Evolutionary conservation across 2,329 filamentous ascomycete species (phyloP).

Genomic region (Colletotrichum sp.): DNA sequence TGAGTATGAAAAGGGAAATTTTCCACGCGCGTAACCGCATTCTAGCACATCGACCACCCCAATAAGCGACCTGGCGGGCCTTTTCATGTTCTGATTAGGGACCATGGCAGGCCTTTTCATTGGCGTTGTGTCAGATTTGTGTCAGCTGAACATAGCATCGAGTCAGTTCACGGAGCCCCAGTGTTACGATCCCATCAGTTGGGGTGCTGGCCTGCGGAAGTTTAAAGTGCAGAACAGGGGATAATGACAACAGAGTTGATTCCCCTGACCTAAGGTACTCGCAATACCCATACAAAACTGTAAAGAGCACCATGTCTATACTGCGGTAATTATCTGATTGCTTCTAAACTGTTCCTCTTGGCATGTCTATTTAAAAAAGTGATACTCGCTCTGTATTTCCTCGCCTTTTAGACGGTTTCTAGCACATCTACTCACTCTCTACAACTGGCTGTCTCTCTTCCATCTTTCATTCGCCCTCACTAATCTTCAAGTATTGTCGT

Average conservation of each 20-base stretch:
- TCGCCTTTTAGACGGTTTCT: fast-evolving
- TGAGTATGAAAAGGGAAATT: not conserved
- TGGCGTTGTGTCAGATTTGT: not conserved
- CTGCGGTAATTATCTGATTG: not conserved
- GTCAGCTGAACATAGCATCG: not conserved
- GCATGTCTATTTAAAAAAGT: fast-evolving
- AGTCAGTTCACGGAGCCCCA: not conserved
- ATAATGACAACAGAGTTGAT: not conserved
- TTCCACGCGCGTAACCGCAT: not conserved
- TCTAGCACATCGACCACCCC: not conserved
- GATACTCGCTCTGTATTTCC: not conserved
- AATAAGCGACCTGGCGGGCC: not conserved
- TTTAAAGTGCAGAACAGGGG: not conserved
- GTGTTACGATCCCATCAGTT: not conserved
- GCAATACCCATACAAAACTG: not conserved
- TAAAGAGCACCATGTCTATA: not conserved
- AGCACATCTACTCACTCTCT: not conserved
- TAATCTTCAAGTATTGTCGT: not conserved
- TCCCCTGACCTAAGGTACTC: too few species aligned
- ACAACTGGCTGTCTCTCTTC: not conserved
- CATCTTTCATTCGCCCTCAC: not conserved
- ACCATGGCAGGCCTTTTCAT: not conserved
- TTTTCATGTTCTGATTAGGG: fast-evolving
- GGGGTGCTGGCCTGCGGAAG: too few species aligned
- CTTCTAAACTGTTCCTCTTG: not conserved